Evolutionary conservation across 73 alveolate species (phyloP).

Genomic region (Effrenium voratum): DNA sequence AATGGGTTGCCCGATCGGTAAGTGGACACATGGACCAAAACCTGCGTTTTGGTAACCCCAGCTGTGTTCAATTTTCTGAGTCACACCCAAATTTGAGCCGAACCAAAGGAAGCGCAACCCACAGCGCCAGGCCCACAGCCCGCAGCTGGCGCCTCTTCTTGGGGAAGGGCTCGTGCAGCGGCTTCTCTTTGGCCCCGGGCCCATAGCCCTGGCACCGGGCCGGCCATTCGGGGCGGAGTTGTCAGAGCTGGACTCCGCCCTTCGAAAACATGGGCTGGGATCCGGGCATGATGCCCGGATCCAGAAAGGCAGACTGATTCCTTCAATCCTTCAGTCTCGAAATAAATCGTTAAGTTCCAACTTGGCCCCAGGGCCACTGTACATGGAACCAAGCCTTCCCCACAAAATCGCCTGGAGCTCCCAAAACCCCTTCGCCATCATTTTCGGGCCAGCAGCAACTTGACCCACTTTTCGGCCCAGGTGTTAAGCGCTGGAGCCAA

Average conservation of each 20-base stretch:
- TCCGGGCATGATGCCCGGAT: neutral
- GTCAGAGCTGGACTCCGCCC: neutral
- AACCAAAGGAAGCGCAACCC: neutral
- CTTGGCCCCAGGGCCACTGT: too few relatives aligned
- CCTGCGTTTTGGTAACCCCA: too few relatives aligned
- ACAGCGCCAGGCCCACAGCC: neutral
- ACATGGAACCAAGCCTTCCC: neutral
- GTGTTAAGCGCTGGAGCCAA: neutral
- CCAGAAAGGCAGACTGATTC: neutral
- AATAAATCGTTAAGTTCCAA: neutral
- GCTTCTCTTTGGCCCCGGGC: slow-evolving; percentile 70
- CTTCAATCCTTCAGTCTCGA: neutral
- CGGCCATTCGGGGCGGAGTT: neutral
- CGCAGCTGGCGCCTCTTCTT: neutral
- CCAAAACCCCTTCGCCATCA: too few relatives aligned
- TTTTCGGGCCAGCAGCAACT: too few relatives aligned
- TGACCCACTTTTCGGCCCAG: neutral
- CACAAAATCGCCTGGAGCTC: too few relatives aligned
- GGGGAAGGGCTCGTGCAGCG: slow-evolving; percentile 74
- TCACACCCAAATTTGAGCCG: neutral
- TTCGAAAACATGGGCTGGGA: neutral
- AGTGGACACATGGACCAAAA: neutral
- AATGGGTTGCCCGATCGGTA: neutral
- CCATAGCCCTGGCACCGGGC: slow-evolving; percentile 60
- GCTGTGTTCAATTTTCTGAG: neutral